These are phyloP conservation scores for Trichoderma semiorbis DNA, from an alignment of 2,329 filamentous ascomycete species.

Conservation along the genomic window DNA sequence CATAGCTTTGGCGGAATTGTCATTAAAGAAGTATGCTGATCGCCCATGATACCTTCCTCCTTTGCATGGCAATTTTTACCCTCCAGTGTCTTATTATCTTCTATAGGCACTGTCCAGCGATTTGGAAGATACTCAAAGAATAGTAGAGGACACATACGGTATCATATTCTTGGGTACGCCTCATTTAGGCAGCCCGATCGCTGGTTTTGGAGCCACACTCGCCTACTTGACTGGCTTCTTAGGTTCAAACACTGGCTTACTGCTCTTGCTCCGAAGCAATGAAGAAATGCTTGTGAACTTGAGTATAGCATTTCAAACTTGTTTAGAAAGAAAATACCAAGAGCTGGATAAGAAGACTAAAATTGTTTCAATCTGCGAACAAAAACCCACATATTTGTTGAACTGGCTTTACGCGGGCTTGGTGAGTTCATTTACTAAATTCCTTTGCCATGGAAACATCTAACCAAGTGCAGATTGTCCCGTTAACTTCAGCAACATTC, in stretches of 20 bases:
- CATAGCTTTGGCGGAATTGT: conserved; percentile 26
- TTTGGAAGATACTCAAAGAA: neutral
- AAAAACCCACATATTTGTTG: conserved; percentile 20
- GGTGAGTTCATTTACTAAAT: conserved; percentile 8
- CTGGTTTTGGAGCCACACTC: neutral
- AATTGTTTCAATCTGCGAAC: conserved; percentile 22
- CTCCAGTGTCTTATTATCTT: neutral
- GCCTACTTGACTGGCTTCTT: conserved; percentile 18
- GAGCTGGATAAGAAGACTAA: neutral
- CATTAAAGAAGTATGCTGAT: conserved; percentile 19
- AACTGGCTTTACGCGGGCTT: conserved; percentile 18
- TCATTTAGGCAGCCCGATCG: conserved; percentile 19
- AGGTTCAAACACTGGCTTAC: conserved; percentile 18
- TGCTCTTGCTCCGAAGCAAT: conserved; percentile 14
- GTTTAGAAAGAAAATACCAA: neutral
- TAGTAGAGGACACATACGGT: conserved; percentile 19
- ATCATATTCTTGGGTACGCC: conserved; percentile 23
- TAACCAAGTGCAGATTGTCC: neutral
- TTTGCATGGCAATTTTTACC: no score
- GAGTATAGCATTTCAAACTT: neutral
- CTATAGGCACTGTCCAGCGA: neutral
- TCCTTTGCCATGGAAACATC: no score
- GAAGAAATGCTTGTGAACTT: conserved; percentile 8
- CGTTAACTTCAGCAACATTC: neutral
- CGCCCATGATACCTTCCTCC: no score